phyloP scores from a whole-genome alignment of 1,284 basidiomycete species.

The Acaromyces ingoldii region DNA sequence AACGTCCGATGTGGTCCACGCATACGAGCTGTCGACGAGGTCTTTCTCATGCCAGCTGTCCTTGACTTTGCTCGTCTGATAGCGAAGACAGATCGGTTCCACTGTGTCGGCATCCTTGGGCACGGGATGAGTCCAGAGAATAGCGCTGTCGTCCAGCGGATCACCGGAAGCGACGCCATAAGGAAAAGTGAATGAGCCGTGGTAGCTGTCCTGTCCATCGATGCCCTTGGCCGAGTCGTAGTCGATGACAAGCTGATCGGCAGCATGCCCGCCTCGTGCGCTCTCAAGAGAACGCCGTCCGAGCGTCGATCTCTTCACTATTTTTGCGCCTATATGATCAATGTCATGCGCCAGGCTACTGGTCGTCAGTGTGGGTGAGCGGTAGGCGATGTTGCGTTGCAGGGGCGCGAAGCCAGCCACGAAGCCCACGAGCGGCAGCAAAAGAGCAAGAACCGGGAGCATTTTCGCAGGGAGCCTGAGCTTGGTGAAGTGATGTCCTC shows the following conservation, averaged over 20 bases:
- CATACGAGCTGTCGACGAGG: constrained; percentile 57
- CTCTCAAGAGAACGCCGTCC: constrained; percentile 21
- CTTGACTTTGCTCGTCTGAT: constrained; percentile 53
- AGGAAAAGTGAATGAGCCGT: constrained; percentile 41
- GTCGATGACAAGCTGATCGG: constrained; percentile 28
- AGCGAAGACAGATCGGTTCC: constrained; percentile 61
- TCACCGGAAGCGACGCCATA: constrained; percentile 59
- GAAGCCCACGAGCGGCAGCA: constrained; percentile 7
- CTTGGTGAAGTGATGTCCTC: no score
- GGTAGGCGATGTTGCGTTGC: constrained; percentile 36
- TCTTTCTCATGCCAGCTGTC: constrained; percentile 39
- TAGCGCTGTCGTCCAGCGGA: constrained; percentile 60
- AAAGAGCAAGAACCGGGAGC: no score
- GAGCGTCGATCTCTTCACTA: no score
- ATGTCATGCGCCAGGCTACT: constrained; percentile 28
- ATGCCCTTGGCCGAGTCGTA: constrained; percentile 21
- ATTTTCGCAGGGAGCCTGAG: no score
- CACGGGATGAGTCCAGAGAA: constrained; percentile 60
- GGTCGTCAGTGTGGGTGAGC: constrained; percentile 24
- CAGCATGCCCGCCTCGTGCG: constrained; percentile 21
- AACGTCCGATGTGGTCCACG: constrained; percentile 63
- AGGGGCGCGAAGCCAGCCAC: constrained; percentile 25
- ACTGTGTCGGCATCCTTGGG: constrained; percentile 44
- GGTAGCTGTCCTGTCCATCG: constrained; percentile 27
- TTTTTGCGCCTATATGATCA: no score